A percentile compares a stretch with the other conserved stretches of the same genome.
Evolutionary conservation across 2,329 filamentous ascomycete species (phyloP).

Genomic region (Paecilomyces sp.): DNA sequence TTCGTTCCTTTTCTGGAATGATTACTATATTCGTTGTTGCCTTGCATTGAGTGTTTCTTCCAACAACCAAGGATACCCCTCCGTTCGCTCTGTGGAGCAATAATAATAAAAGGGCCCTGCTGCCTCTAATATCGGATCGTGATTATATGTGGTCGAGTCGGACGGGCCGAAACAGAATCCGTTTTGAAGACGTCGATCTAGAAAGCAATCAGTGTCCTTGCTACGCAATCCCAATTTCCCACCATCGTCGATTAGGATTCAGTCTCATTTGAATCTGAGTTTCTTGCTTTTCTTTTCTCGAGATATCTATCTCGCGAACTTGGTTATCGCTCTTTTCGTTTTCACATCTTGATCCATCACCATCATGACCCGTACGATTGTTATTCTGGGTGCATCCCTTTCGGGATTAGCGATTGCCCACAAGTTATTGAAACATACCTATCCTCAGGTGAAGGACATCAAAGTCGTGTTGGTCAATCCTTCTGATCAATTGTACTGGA

Average conservation of each 20-base stretch:
- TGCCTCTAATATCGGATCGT: neutral
- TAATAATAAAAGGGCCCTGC: neutral
- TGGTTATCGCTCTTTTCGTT: neutral
- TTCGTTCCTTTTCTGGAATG: neutral
- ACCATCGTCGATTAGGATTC: neutral
- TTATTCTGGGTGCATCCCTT: conserved; percentile 4
- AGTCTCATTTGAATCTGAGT: neutral
- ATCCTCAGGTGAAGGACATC: neutral
- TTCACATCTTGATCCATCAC: neutral
- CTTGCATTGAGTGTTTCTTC: neutral
- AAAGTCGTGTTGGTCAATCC: conserved; percentile 3
- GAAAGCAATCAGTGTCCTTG: neutral
- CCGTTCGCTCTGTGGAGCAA: neutral
- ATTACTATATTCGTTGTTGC: neutral
- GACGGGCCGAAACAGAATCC: neutral
- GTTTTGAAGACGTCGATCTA: neutral
- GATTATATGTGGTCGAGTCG: neutral
- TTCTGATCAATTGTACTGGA: conserved; percentile 5
- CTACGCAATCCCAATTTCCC: neutral
- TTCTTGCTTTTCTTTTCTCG: neutral
- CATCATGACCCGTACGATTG: neutral
- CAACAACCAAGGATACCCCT: neutral
- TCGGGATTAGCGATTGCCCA: conserved; percentile 3
- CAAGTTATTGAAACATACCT: conserved; percentile 4
- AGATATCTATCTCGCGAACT: neutral